Percentiles rank a stretch among this genome's conserved stretches.
Conservation (phyloP, 441 rosid genomes). For the Raphanus hybrid region DNA sequence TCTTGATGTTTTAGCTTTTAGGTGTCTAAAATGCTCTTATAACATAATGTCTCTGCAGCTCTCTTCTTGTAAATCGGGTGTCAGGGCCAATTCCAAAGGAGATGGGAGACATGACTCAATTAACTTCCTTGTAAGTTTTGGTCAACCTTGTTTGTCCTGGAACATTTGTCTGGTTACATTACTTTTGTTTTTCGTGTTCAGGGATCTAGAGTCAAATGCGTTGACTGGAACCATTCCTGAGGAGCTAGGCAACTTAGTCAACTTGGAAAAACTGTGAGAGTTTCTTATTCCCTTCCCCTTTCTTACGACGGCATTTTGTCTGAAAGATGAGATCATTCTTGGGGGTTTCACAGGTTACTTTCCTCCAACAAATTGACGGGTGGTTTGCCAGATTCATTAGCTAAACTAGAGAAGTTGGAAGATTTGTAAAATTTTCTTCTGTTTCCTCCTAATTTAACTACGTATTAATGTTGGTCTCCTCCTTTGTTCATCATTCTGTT, state of each 20-base stretch:
- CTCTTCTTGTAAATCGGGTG: slow-evolving; percentile 77
- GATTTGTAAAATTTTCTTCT: slow-evolving; percentile 58
- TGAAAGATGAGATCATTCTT: slow-evolving; percentile 24
- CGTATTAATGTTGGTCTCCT: slow-evolving; percentile 11
- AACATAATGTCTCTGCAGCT: slow-evolving; percentile 50
- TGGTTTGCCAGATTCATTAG: slow-evolving; percentile 60
- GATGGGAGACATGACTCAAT: slow-evolving; percentile 63
- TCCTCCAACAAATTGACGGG: slow-evolving; percentile 80
- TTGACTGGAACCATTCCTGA: slow-evolving; percentile 71
- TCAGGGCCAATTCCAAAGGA: slow-evolving; percentile 81
- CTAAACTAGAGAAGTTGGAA: slow-evolving; percentile 58
- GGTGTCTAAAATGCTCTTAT: slow-evolving; percentile 23
- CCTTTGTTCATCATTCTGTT: slow-evolving; percentile 39
- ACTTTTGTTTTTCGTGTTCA: slow-evolving; percentile 34
- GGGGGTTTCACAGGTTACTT: slow-evolving; percentile 54
- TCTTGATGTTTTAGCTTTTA: slow-evolving; percentile 1
- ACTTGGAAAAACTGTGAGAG: slow-evolving; percentile 64
- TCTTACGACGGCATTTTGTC: slow-evolving; percentile 4
- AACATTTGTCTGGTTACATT: slow-evolving; percentile 8
- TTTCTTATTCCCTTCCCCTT: slow-evolving; percentile 28
- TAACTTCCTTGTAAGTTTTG: slow-evolving; percentile 68
- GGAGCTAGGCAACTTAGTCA: slow-evolving; percentile 69
- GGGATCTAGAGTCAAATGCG: slow-evolving; percentile 76
- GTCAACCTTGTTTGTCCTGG: slow-evolving; percentile 29
- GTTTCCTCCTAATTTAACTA: slow-evolving; percentile 25